Base-by-base conservation (phyloP, 2,329 filamentous ascomycete species). In the Lachnellula cervina region DNA sequence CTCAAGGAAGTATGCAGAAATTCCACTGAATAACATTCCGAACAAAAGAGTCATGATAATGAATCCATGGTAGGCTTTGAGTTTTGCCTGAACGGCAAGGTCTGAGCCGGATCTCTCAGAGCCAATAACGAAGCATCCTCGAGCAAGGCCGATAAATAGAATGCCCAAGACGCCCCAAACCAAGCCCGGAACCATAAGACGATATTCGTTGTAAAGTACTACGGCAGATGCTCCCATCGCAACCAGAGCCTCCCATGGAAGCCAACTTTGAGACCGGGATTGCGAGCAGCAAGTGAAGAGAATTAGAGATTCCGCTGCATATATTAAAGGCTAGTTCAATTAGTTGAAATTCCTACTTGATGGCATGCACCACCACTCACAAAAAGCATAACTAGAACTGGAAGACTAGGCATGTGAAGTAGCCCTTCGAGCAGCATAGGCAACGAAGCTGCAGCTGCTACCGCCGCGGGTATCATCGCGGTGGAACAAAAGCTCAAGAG, bases 341-440 rank as follows among this genome's bases (percentile, higher is more conserved):
- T 44, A 61, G 54, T 46, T 17, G 16, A 19, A 32, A 11, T 17
- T 25, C 43, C 4, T 5, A 44, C 1, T 4, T 16, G 3, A 2
- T 11, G 28, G 14, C 11, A n/a, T 49, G 25, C 11, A 4, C 6
- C 3, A 7, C 11, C 34, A 64, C 66, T 55, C 47, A 68, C 66
- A 57, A 62, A 68, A 38, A 66, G 45, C 64, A 67, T 67, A 1
- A 64, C 52, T 3, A 68, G 25, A 7, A 64, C 59, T n/a, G 61
- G 59, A 16, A 68, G 53, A 44, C 62, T 67, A 11, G 62, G 59
- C 59, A 67, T 59, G 44, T 68, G 64, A 1, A 67, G 44, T 5
- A 68, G 28, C 9, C 58, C 63, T 52, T 66, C 56, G 23, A 66
- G 45, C 16, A 67, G 49, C 50, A 67, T 45, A 9, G 63, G 65